These are phyloP conservation scores for Monosporascus sp. DNA, from an alignment of 2,329 filamentous ascomycete genomes.

Conservation along the genomic window DNA sequence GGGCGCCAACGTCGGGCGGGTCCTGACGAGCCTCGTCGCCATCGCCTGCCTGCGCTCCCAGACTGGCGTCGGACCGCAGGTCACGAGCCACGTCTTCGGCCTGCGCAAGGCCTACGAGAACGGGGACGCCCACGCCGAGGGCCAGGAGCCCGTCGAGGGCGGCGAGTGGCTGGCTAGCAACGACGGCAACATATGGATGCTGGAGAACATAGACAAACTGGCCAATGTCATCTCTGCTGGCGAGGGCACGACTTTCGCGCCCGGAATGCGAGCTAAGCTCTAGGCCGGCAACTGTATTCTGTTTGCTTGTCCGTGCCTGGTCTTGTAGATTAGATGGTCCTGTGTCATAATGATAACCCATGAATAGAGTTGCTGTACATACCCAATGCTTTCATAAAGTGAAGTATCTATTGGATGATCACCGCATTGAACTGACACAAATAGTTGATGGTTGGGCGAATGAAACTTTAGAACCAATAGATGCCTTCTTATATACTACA, in stretches of 20 bases:
- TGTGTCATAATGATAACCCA: too few relatives aligned
- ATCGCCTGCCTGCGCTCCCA: slow-evolving; percentile 72
- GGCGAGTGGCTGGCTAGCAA: slow-evolving; percentile 59
- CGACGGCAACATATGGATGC: slow-evolving; percentile 59
- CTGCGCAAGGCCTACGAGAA: slow-evolving; percentile 71
- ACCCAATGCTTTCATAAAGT: too few relatives aligned
- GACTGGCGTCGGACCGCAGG: slow-evolving; percentile 77
- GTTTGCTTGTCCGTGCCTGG: not conserved
- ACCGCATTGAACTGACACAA: too few relatives aligned
- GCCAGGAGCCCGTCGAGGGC: slow-evolving; percentile 42
- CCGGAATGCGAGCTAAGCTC: slow-evolving; percentile 39
- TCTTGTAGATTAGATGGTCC: too few relatives aligned
- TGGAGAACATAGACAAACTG: slow-evolving; percentile 57
- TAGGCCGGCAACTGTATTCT: slow-evolving; percentile 18
- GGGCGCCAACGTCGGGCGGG: slow-evolving; percentile 55
- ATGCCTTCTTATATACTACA: too few relatives aligned
- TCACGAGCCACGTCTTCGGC: slow-evolving; percentile 76
- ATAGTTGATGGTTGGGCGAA: too few relatives aligned
- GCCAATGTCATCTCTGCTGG: slow-evolving; percentile 39
- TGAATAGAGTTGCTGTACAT: too few relatives aligned
- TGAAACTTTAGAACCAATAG: too few relatives aligned
- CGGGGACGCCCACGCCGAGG: slow-evolving; percentile 45
- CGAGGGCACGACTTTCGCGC: slow-evolving; percentile 50
- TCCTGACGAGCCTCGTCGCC: slow-evolving; percentile 68
- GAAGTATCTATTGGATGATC: too few relatives aligned